A percentile compares a stretch with the other conserved stretches of the same genome.
Evolutionary conservation across 257 asterid species (phyloP).

Genomic region (Scutellaria baicalensis): DNA sequence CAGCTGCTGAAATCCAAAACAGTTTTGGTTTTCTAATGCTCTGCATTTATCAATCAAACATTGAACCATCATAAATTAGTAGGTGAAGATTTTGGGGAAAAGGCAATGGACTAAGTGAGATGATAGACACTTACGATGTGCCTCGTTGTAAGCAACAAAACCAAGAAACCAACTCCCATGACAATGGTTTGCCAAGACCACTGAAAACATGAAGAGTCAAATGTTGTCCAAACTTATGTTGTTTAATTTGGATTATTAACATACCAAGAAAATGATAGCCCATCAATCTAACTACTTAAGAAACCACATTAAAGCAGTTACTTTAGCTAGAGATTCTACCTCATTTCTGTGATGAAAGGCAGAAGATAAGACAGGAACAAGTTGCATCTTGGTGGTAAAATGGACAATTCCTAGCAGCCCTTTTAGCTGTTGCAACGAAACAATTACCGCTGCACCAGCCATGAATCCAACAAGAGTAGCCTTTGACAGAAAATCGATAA

Average conservation of each 20-base stretch:
- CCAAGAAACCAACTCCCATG: constrained; percentile 62
- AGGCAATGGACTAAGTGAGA: not conserved
- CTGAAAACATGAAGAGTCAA: constrained; percentile 35
- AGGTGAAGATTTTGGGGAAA: not conserved
- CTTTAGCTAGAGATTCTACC: constrained; percentile 28
- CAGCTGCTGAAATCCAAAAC: constrained; percentile 87
- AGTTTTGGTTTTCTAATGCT: constrained; percentile 65
- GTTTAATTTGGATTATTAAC: not conserved
- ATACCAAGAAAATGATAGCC: too few species aligned
- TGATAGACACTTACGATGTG: constrained; percentile 44
- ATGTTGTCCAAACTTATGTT: not conserved
- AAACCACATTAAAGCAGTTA: not conserved
- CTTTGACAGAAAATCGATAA: constrained; percentile 90
- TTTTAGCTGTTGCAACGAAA: constrained; percentile 82
- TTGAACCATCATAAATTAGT: not conserved
- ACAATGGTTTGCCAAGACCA: constrained; percentile 85
- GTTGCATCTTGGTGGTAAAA: constrained; percentile 79
- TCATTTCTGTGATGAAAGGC: constrained; percentile 56
- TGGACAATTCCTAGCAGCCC: constrained; percentile 83
- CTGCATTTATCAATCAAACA: constrained; percentile 31
- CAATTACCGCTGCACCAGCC: constrained; percentile 95
- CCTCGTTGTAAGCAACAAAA: constrained; percentile 47
- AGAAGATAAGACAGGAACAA: constrained; percentile 67
- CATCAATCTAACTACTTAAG: not conserved
- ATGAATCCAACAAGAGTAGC: constrained; percentile 89